Conservation (phyloP, 441 rosid genomes). For the Populus hybrid region DNA sequence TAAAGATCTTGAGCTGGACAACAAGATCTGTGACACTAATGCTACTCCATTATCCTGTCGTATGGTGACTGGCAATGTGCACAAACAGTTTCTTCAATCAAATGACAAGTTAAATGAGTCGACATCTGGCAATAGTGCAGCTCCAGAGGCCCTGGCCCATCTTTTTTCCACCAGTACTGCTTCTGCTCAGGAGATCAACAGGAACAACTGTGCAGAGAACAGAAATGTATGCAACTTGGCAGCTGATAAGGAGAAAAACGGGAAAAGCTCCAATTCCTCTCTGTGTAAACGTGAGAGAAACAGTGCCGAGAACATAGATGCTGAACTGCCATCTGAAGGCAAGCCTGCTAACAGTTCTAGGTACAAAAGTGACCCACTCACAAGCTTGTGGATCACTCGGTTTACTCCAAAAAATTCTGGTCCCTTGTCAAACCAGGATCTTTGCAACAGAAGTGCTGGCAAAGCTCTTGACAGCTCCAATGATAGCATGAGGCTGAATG, state of each 20-base stretch:
- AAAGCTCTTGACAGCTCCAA: constrained; percentile 25
- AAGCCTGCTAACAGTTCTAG: constrained; percentile 29
- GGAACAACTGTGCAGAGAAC: constrained; percentile 30
- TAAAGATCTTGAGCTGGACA: constrained; percentile 25
- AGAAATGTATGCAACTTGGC: constrained; percentile 28
- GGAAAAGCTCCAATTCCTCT: constrained; percentile 37
- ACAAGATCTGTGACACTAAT: constrained; percentile 28
- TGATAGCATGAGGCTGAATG: constrained; percentile 26
- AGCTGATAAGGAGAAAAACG: constrained; percentile 30
- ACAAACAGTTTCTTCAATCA: constrained; percentile 32
- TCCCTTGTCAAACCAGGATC: constrained; percentile 24
- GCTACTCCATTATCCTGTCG: constrained; percentile 41
- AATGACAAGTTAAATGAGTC: constrained; percentile 34
- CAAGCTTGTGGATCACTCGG: constrained; percentile 76
- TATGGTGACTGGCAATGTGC: constrained; percentile 31
- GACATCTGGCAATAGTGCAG: constrained; percentile 27
- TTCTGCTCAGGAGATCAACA: constrained; percentile 22
- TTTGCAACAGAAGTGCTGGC: constrained; percentile 2
- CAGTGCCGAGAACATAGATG: constrained; percentile 26
- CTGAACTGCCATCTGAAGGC: constrained; percentile 34
- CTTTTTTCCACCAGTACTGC: constrained; percentile 25
- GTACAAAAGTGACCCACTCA: constrained; percentile 40
- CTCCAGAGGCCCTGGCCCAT: constrained; percentile 29
- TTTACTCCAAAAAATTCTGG: constrained; percentile 45
- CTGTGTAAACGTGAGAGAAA: constrained; percentile 34